Evolutionary conservation across 2,329 filamentous ascomycete species (phyloP).

Genomic region (Fusarium solani-melongenae): DNA sequence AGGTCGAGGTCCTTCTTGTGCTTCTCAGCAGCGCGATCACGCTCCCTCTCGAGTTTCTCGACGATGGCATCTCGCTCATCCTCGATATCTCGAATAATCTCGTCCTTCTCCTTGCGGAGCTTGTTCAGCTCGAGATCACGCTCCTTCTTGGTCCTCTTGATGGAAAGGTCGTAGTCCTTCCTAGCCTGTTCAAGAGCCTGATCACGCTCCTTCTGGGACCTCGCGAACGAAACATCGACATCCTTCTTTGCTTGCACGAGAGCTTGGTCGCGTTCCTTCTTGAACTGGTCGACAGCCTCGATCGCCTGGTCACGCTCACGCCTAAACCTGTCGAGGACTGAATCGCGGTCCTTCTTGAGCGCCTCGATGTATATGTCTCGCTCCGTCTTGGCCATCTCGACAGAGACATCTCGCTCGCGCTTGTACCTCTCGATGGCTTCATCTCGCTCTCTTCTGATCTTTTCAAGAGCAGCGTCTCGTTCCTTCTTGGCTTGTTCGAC

Average conservation of each 20-base stretch:
- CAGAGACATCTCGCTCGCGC: slow-evolving; percentile 31
- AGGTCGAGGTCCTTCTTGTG: slow-evolving; percentile 38
- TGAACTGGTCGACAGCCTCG: slow-evolving; percentile 19
- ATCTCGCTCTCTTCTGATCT: not conserved
- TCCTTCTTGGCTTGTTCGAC: not conserved
- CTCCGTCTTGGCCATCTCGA: slow-evolving; percentile 34
- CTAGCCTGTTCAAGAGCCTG: slow-evolving; percentile 29
- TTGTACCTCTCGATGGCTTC: slow-evolving; percentile 29
- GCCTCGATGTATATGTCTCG: slow-evolving; percentile 23
- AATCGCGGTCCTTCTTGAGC: slow-evolving; percentile 24
- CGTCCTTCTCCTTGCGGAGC: slow-evolving; percentile 34
- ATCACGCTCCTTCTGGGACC: slow-evolving; percentile 33
- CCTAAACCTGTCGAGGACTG: slow-evolving; percentile 1
- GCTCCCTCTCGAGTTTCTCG: slow-evolving; percentile 34
- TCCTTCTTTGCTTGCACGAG: slow-evolving; percentile 10
- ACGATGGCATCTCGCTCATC: slow-evolving; percentile 33
- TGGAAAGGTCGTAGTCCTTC: slow-evolving; percentile 31
- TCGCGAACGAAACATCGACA: slow-evolving; percentile 2
- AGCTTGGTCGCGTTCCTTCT: slow-evolving; percentile 18
- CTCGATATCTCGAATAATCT: slow-evolving; percentile 31
- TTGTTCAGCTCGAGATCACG: slow-evolving; percentile 25
- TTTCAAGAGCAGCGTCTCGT: not conserved
- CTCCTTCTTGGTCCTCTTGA: slow-evolving; percentile 32
- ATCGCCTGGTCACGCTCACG: slow-evolving; percentile 18
- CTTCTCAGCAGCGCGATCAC: slow-evolving; percentile 23